Evolutionary conservation across 495 filamentous ascomycete genomes (phyloP), one percentile per base, ranked within the genome.

Genomic region (Penicillium paradoxum): DNA sequence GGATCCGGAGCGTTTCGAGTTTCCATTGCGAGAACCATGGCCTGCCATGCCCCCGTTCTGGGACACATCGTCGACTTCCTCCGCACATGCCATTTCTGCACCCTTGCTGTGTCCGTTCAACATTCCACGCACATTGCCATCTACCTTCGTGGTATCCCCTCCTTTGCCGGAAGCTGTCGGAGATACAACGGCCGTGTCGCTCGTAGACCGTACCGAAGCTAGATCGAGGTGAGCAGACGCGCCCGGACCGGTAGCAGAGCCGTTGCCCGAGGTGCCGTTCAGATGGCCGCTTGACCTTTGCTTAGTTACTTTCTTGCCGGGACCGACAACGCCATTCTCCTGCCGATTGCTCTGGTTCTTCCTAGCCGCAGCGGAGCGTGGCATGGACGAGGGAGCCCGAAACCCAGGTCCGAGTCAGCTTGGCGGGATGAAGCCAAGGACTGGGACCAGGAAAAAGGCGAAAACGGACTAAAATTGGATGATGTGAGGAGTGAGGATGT

Each of bases 281-380:
- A 87, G 64, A 58, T 81, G 73, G 51, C 74, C 74, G 70, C 79
- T 83, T 54, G 80, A 86, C 61, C 80, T 82, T 68, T 85, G 83
- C 73, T 80, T 83, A 56, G 73, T 73, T 54, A 93, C 78, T 74
- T 88, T 86, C 83, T 90, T 92, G 58, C 87, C 88, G 49, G 90
- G 86, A 59, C 83, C 83, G 75, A 87, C 87, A 60, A 89, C 74
- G 60, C 91, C 90, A 85, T 87, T 90, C 73, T 96, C 90, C 70
- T 92, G 85, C 64, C 87, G 82, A 66, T 83, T 89, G 78, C 87
- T 88, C 62, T 73, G 71, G 68, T 69, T 72, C 69, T 75, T 76
- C 68, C 73, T 73, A 69, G 71, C 68, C 79, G 86, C 86, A 73
- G 81, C 73, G 72, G 81, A 80, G 73, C 83, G 84, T 84, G 86